A percentile compares a stretch with the other conserved stretches of the same genome.
phyloP scores from a whole-genome alignment of 192 early-diverging fungal species.

The Rhizoclosmatium sp. region DNA sequence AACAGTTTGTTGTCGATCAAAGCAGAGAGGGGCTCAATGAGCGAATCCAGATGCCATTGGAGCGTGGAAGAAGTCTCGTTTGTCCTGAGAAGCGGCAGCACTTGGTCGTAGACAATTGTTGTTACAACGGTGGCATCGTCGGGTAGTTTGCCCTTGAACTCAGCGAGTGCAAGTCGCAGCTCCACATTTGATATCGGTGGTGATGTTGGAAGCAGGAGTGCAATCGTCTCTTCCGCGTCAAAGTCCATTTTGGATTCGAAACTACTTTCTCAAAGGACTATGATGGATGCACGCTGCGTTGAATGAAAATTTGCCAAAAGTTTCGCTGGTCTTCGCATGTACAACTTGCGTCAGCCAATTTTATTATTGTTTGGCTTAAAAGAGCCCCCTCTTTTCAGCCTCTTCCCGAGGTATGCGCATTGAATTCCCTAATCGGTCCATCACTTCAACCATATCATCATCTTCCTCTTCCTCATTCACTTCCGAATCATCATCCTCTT shows the following conservation, averaged over 20 bases:
- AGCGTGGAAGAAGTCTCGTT: neutral
- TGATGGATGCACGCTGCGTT: too few relatives aligned
- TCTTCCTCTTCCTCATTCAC: conserved; percentile 61
- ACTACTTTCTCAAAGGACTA: too few relatives aligned
- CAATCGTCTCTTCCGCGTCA: too few relatives aligned
- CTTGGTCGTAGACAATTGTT: neutral
- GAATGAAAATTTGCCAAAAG: too few relatives aligned
- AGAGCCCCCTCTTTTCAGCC: conserved; percentile 6
- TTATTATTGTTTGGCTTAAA: neutral
- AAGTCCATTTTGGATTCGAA: too few relatives aligned
- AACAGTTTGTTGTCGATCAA: neutral
- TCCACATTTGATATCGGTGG: neutral
- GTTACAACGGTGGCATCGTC: neutral
- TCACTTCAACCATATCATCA: conserved; percentile 40
- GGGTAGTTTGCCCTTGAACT: neutral
- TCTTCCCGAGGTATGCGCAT: conserved; percentile 32
- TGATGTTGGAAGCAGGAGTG: too few relatives aligned
- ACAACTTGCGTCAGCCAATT: too few relatives aligned
- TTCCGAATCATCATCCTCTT: conserved; percentile 46
- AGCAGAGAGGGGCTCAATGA: neutral
- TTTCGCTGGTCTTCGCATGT: too few relatives aligned
- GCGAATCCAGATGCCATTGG: neutral
- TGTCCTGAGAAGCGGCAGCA: neutral
- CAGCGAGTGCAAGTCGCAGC: neutral
- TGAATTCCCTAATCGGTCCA: conserved; percentile 48